Base-by-base conservation (phyloP, 2,329 filamentous ascomycete genomes). In the Colletotrichum sp. region DNA sequence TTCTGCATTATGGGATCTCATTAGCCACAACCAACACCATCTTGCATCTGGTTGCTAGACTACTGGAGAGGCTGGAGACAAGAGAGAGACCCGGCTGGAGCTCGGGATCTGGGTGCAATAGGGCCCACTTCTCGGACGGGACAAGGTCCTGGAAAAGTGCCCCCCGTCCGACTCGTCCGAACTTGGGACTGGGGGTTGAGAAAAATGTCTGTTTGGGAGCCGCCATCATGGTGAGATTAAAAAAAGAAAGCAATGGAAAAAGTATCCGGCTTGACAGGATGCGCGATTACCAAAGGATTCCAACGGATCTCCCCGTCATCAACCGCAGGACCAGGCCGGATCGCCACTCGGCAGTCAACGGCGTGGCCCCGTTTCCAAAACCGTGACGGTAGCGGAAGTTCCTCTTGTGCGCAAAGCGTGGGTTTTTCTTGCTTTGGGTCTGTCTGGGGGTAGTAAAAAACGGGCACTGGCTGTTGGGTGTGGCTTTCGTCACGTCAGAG, bases 81-180 rank as follows among this genome's bases (percentile, higher is more conserved):
- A 74, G 52, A 32, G 26, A 67, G 63, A 65, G 60, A 32, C 15
- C 72, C 70, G 70, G 73, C 57, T 68, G 21, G 73, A 73, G 73
- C 64, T 75, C 70, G 74, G 74, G 48, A 76, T 76, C 70, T 76
- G 70, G 70, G 18, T 43, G 28, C 34, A 32, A 18, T n/a, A 67
- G 59, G 61, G 64, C 71, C 74, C 70, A 76, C 74, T 67, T 71
- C 28, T 64, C 64, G 70, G 74, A 74, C 74, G 70, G 74, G 65
- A 69, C 59, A 43, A 76, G 30, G 26, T 68, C 70, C 70, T 74
- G 70, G 67, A 69, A 75, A 65, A 60, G 74, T 69, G 43, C 55
- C 64, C 55, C 69, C 70, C 34, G 74, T 69, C 71, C 74, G 70
- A 76, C 64, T 76, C 70, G 74, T 65, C 74, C 70, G 74, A 39